Conservation (phyloP, 305 asterid species). For the Fraxinus angustifolia region DNA sequence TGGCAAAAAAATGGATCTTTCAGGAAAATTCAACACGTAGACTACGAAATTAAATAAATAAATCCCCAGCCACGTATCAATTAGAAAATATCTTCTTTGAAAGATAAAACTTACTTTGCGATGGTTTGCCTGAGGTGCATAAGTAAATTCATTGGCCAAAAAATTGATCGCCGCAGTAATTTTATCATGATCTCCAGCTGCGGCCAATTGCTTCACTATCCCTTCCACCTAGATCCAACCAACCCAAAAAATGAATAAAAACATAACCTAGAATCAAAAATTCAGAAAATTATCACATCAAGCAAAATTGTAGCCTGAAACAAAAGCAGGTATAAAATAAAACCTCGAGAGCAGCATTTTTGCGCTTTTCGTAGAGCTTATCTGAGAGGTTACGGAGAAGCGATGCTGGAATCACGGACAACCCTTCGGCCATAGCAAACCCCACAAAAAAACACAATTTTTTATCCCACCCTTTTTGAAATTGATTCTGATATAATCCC, state of each 20-base stretch:
- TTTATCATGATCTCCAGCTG: slow-evolving; percentile 73
- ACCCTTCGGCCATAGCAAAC: slow-evolving; percentile 73
- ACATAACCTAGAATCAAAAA: slow-evolving; percentile 7
- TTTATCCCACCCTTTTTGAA: not conserved
- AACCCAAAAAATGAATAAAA: not conserved
- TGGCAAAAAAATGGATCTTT: not conserved
- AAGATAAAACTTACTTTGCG: slow-evolving; percentile 57
- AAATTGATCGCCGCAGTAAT: slow-evolving; percentile 73
- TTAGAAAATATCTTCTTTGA: not conserved
- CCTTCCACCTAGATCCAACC: slow-evolving; percentile 85
- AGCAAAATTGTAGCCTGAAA: not conserved
- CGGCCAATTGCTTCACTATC: slow-evolving; percentile 75
- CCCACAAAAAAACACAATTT: slow-evolving; percentile 16
- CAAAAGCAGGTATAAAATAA: not conserved
- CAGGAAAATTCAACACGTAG: not conserved
- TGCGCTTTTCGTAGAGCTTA: slow-evolving; percentile 95
- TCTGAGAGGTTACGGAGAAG: slow-evolving; percentile 92
- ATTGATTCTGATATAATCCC: not conserved
- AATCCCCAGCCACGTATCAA: slow-evolving; percentile 2
- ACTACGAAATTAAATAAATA: slow-evolving; percentile 9
- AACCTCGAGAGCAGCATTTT: slow-evolving; percentile 98
- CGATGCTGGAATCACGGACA: slow-evolving; percentile 74
- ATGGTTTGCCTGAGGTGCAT: slow-evolving; percentile 87
- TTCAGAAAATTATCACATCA: not conserved
- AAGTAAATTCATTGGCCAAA: slow-evolving; percentile 70